Conservation (phyloP, 805 yeast genomes). For the Nakazawaea ambrosiae region DNA sequence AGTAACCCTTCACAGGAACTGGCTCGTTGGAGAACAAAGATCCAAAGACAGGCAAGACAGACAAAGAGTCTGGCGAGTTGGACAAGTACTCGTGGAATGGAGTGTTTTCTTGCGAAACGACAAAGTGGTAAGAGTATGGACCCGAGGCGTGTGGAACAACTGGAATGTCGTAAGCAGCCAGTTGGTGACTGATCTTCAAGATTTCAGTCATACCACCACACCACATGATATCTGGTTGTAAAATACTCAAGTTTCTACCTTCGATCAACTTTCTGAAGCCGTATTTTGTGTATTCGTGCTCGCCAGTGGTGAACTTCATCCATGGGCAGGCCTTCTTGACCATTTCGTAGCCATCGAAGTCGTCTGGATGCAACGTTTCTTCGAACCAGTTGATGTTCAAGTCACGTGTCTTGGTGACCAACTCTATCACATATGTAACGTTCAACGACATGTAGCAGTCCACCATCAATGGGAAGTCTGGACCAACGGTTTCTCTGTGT, state of each 20-base stretch:
- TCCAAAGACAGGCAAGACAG: slow-evolving; percentile 41
- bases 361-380: slow-evolving; percentile 46
- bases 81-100: slow-evolving; percentile 48
- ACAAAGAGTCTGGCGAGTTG: slow-evolving; percentile 39
- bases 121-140: slow-evolving; percentile 45
- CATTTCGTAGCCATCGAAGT: slow-evolving; percentile 38
- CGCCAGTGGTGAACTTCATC: slow-evolving; percentile 45
- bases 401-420: slow-evolving; percentile 35
- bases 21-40: slow-evolving; percentile 38
- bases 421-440: slow-evolving; percentile 39
- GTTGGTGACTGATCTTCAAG: slow-evolving; percentile 38
- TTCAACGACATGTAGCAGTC: slow-evolving; percentile 47
- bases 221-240: slow-evolving; percentile 51
- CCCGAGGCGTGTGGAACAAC: slow-evolving; percentile 51
- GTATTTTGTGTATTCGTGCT: slow-evolving; percentile 44
- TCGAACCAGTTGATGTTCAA: slow-evolving; percentile 47
- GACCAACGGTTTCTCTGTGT: slow-evolving; percentile 40
- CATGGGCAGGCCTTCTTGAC: slow-evolving; percentile 40
- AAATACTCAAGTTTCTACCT: slow-evolving; percentile 38
- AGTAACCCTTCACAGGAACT: slow-evolving; percentile 36
- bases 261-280: slow-evolving; percentile 45
- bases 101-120: slow-evolving; percentile 40
- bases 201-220: slow-evolving; percentile 46
- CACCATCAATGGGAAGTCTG: slow-evolving; percentile 46
- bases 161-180: slow-evolving; percentile 46